A percentile compares a stretch with the other conserved stretches of the same genome.
Conservation (phyloP, 1,284 basidiomycete genomes). For the Takashimella koratensis region DNA sequence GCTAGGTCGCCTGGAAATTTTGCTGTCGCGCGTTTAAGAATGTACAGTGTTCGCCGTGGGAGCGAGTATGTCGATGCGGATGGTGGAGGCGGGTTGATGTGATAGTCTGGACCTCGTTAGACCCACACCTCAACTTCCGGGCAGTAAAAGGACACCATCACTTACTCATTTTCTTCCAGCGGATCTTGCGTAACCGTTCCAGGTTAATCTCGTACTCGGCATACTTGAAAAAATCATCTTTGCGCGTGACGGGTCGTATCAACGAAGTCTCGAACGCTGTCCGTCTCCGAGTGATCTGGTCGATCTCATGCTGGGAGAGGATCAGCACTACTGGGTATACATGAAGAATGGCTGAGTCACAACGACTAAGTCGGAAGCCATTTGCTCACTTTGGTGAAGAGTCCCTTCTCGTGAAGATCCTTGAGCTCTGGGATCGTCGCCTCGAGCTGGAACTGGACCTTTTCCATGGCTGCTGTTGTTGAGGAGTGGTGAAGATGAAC, state of each 20-base stretch:
- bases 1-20: slow-evolving; percentile 84
- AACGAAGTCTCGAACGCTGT: slow-evolving; percentile 80
- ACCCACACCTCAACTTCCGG: no score
- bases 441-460: slow-evolving; percentile 92
- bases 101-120: slow-evolving; percentile 24
- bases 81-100: slow-evolving; percentile 51
- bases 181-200: slow-evolving; percentile 72
- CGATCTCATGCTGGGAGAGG: slow-evolving; percentile 64
- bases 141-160: slow-evolving; percentile 12
- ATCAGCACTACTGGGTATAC: no score
- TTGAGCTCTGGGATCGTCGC: slow-evolving; percentile 95
- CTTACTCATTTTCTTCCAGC: slow-evolving; percentile 69
- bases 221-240: slow-evolving; percentile 86
- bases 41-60: slow-evolving; percentile 75
- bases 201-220: slow-evolving; percentile 87
- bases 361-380: no score
- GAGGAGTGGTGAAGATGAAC: not conserved
- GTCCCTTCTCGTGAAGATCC: slow-evolving; percentile 78
- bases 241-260: slow-evolving; percentile 75
- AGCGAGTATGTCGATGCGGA: slow-evolving; percentile 78
- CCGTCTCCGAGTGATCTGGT: slow-evolving; percentile 79
- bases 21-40: slow-evolving; percentile 83
- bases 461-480: slow-evolving; percentile 62
- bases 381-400: slow-evolving; percentile 72
- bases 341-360: no score